Evolutionary conservation across 2,329 filamentous ascomycete species (phyloP).

Genomic region (Penicillium janthinellum): DNA sequence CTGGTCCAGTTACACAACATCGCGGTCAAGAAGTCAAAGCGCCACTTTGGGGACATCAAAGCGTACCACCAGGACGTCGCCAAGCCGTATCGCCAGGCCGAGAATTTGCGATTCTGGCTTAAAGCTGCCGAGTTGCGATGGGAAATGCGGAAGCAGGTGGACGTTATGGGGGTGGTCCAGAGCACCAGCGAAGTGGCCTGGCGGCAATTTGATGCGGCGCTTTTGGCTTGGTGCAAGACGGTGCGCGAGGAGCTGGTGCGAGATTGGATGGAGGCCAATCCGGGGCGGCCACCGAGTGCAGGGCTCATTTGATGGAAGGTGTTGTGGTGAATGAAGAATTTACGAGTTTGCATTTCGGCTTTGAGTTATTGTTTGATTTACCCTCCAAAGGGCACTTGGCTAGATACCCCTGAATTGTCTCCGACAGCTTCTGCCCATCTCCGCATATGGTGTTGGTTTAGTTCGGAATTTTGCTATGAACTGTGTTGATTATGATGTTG

Average conservation of each 20-base stretch:
- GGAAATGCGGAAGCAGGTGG: conserved; percentile 80
- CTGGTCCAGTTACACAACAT: conserved; percentile 89
- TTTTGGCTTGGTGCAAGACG: conserved; percentile 78
- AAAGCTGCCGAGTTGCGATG: conserved; percentile 94
- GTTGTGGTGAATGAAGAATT: not conserved
- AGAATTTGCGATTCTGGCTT: conserved; percentile 93
- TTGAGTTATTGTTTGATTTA: conserved; percentile 24
- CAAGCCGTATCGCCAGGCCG: conserved; percentile 90
- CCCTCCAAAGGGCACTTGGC: conserved; percentile 29
- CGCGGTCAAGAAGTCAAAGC: conserved; percentile 78
- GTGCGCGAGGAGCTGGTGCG: conserved; percentile 80
- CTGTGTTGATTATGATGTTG: conserved; percentile 4
- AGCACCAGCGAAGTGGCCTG: conserved; percentile 67
- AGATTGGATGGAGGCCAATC: conserved; percentile 61
- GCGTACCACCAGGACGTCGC: conserved; percentile 87
- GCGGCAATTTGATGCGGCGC: conserved; percentile 78
- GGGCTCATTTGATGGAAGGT: conserved; percentile 22
- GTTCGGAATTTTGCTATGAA: conserved; percentile 22
- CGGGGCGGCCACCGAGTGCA: conserved; percentile 28
- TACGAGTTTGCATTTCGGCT: conserved; percentile 6
- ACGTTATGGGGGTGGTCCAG: conserved; percentile 84
- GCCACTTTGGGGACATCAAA: conserved; percentile 87
- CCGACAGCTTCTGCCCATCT: conserved; percentile 21
- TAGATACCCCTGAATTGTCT: conserved; percentile 32
- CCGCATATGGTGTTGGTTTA: conserved; percentile 19